Conservation (phyloP, 1,139 yeast species). For the Scheffersomyces illinoinensis region DNA sequence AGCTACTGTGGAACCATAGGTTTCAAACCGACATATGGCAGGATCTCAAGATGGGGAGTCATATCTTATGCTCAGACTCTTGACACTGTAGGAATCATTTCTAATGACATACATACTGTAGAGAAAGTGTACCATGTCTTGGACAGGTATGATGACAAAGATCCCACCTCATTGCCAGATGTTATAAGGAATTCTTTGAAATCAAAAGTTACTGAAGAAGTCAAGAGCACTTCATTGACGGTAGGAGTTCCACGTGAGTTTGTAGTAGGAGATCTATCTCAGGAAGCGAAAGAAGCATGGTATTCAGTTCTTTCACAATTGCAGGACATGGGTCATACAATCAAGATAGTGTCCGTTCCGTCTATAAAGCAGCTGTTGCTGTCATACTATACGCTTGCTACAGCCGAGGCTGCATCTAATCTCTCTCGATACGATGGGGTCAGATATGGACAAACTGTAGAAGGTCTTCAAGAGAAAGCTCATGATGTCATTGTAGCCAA, state of each 20-base stretch:
- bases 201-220: constrained; percentile 8
- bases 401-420: constrained; percentile 94
- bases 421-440: constrained; percentile 88
- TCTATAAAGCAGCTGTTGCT: constrained; percentile 69
- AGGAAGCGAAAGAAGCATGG: constrained; percentile 50
- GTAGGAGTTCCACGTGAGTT: constrained; percentile 78
- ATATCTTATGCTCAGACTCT: constrained; percentile 90
- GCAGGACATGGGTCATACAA: constrained; percentile 50
- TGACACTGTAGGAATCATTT: constrained; percentile 88
- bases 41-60: constrained; percentile 90
- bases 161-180: constrained; percentile 70
- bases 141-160: constrained; percentile 65
- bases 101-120: constrained; percentile 47
- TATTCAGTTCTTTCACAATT: constrained; percentile 41
- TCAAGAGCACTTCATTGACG: constrained; percentile 24
- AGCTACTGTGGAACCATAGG: constrained; percentile 83
- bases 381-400: constrained; percentile 81
- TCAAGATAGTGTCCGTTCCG: constrained; percentile 70
- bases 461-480: constrained; percentile 21
- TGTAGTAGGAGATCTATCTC: constrained; percentile 54
- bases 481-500: constrained; percentile 54
- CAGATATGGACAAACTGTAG: constrained; percentile 63
- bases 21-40: constrained; percentile 90
- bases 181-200: constrained; percentile 24
- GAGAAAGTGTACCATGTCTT: constrained; percentile 54